These are phyloP conservation scores for Rhodotorula mucilaginosa DNA, from an alignment of 1,284 basidiomycete species.

Conservation along the genomic window DNA sequence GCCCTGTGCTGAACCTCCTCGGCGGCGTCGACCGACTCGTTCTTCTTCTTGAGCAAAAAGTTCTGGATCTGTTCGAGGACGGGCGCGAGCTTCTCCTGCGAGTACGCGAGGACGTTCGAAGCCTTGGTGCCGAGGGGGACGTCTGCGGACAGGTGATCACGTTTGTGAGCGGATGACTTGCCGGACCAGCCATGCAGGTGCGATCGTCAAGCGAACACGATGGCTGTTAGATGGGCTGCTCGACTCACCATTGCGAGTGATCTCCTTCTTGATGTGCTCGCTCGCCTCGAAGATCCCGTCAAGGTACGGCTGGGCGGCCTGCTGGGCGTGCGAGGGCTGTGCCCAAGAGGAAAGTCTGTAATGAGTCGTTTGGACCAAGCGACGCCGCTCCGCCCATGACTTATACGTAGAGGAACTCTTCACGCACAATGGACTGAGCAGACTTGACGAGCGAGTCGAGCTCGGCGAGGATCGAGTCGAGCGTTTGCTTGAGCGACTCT, in stretches of 20 bases:
- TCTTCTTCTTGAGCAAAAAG: conserved; percentile 26
- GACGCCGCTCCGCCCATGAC: no score
- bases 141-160: conserved; percentile 9
- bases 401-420: no score
- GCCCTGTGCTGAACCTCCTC: conserved; percentile 7
- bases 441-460: conserved; percentile 32
- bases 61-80: conserved; percentile 26
- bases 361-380: background rate
- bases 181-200: background rate
- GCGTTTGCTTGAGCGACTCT: conserved; percentile 20
- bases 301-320: conserved; percentile 27
- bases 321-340: conserved; percentile 35
- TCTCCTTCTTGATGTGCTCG: conserved; percentile 28
- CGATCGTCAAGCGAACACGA: background rate
- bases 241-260: conserved; percentile 21
- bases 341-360: fast-evolving
- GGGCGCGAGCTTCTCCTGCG: conserved; percentile 33
- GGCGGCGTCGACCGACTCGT: conserved; percentile 10
- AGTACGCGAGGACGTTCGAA: conserved; percentile 32
- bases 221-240: no score
- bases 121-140: conserved; percentile 26
- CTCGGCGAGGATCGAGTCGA: conserved; percentile 26
- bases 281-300: conserved; percentile 22
- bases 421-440: conserved; percentile 25
- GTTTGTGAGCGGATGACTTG: background rate